phyloP scores from a whole-genome alignment of 2,329 filamentous ascomycete species.

The Metarhizium humberi region DNA sequence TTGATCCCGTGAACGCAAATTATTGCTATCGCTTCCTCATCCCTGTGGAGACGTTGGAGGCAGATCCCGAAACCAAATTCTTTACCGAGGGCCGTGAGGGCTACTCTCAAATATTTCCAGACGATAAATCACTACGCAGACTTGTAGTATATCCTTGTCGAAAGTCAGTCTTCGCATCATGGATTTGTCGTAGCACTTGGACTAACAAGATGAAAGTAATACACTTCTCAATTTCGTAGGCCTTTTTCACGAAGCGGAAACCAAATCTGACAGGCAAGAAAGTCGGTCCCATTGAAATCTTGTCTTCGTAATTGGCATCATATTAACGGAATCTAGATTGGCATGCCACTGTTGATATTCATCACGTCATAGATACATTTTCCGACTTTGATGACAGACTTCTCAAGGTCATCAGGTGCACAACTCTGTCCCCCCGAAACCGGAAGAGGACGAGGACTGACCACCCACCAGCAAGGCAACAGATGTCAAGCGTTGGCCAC shows the following conservation, averaged over 20 bases:
- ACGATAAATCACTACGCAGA: conserved; percentile 14
- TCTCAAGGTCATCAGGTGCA: conserved; percentile 18
- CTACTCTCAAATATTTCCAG: conserved; percentile 14
- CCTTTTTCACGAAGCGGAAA: conserved; percentile 18
- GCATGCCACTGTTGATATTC: conserved; percentile 20
- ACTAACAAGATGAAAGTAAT: conserved; percentile 11
- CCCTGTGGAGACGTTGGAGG: conserved; percentile 16
- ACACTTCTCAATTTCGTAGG: conserved; percentile 25
- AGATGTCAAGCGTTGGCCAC: conserved; percentile 24
- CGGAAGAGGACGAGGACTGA: background rate
- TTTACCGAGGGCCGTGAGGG: conserved; percentile 20
- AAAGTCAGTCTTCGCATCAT: conserved; percentile 11
- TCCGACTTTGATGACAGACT: conserved; percentile 18
- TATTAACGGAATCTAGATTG: conserved; percentile 15
- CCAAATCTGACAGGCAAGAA: conserved; percentile 10
- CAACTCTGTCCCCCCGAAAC: background rate
- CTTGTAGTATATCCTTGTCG: conserved; percentile 25
- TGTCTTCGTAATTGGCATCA: background rate
- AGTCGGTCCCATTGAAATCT: conserved; percentile 6
- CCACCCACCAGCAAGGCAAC: conserved; percentile 19
- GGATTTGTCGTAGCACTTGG: background rate
- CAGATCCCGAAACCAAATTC: conserved; percentile 20
- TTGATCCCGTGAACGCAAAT: conserved; percentile 19
- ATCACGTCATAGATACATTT: conserved; percentile 18
- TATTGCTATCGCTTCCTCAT: conserved; percentile 28